Conservation (phyloP, 108 stramenopile genomes). For the Halocafeteria seosinensis region DNA sequence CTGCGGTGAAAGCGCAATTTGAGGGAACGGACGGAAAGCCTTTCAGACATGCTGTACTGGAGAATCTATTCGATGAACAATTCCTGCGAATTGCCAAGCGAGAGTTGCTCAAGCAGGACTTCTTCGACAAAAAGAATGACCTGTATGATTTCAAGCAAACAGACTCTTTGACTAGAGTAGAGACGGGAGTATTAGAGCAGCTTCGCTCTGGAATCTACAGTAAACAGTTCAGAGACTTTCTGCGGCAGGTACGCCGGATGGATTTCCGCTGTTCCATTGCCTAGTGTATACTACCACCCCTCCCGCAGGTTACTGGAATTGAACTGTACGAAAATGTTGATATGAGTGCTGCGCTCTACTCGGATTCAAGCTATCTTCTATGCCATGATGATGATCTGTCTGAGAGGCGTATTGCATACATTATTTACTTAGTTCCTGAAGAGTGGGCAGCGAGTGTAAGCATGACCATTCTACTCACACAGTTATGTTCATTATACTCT, state of each 20-base stretch:
- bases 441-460: slow-evolving; percentile 5
- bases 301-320: neutral
- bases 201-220: neutral
- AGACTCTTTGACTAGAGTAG: neutral
- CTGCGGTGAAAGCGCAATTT: too few species aligned
- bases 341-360: slow-evolving; percentile 2
- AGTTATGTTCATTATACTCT: neutral
- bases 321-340: neutral
- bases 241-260: too few species aligned
- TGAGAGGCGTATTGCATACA: slow-evolving; percentile 6
- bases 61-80: neutral
- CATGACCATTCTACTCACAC: neutral
- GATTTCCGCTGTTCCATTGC: too few species aligned
- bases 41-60: neutral
- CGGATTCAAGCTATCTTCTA: neutral
- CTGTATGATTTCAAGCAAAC: neutral
- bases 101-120: neutral
- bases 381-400: slow-evolving; percentile 18
- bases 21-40: neutral
- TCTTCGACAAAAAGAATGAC: neutral
- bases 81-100: neutral
- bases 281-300: too few species aligned
- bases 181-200: neutral
- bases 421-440: slow-evolving; percentile 10
- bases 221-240: too few species aligned